A percentile compares a stretch with the other conserved stretches of the same genome.
Conservation (phyloP, 768 basidiomycete species). For the Hypholoma fasciculare region DNA sequence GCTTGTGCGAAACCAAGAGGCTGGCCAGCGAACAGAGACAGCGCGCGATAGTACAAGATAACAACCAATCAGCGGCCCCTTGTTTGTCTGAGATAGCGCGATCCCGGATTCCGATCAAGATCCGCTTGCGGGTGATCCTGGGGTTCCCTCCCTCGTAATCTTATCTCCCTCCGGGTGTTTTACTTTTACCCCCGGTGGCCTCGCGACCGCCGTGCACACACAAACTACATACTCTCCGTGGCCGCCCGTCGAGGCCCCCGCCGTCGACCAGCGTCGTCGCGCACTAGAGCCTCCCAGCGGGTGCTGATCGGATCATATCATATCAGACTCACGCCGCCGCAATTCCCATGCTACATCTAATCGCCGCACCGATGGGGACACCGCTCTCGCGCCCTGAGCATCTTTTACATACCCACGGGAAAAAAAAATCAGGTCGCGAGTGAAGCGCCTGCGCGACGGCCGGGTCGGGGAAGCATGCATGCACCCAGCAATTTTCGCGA, state of each 20-base stretch:
- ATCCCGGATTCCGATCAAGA: conserved; percentile 11
- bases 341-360: conserved; percentile 14
- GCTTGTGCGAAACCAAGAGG: conserved; percentile 22
- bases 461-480: too few species aligned
- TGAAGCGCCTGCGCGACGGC: not conserved
- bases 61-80: conserved; percentile 31
- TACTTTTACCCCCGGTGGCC: too few species aligned
- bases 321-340: conserved; percentile 10
- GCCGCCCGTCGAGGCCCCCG: too few species aligned
- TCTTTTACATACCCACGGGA: not conserved
- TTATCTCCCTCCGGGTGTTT: not conserved
- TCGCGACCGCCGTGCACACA: not conserved
- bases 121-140: not conserved
- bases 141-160: not conserved
- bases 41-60: conserved; percentile 26
- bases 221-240: too few species aligned
- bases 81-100: conserved; percentile 30
- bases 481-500: too few species aligned
- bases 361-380: conserved; percentile 11
- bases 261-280: too few species aligned
- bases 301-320: conserved; percentile 21
- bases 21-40: conserved; percentile 15
- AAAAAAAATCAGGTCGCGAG: not conserved
- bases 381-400: conserved; percentile 5
- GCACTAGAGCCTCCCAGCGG: too few species aligned